Conservation (phyloP, 805 yeast species). For the Pichia californica region DNA sequence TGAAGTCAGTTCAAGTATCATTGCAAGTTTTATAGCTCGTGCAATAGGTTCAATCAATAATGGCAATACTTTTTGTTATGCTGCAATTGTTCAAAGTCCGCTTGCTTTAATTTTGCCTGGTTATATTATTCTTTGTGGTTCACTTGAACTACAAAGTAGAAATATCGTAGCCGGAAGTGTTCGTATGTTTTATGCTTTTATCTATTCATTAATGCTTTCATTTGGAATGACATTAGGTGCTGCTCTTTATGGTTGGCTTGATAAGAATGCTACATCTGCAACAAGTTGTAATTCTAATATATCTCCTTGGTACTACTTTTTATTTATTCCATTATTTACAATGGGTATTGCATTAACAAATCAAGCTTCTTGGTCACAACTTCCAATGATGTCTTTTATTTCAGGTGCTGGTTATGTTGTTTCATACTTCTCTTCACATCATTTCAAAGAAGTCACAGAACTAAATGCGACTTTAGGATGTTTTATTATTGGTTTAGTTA, state of each 20-base stretch:
- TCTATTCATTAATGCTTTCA: conserved; percentile 83
- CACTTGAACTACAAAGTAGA: conserved; percentile 83
- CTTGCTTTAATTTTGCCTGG: conserved; percentile 91
- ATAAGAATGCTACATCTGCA: conserved; percentile 58
- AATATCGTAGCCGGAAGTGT: conserved; percentile 92
- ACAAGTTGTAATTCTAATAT: conserved; percentile 51
- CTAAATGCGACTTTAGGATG: conserved; percentile 89
- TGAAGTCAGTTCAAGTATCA: conserved; percentile 86
- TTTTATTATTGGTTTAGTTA: conserved; percentile 80
- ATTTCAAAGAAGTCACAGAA: conserved; percentile 59
- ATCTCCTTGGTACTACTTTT: conserved; percentile 52
- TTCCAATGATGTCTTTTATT: conserved; percentile 77
- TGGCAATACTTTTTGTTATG: conserved; percentile 69
- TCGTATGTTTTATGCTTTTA: conserved; percentile 93
- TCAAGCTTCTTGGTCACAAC: conserved; percentile 76
- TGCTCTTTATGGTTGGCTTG: conserved; percentile 93
- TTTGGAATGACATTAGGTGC: conserved; percentile 94
- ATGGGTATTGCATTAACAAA: conserved; percentile 60
- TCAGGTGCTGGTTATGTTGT: conserved; percentile 79
- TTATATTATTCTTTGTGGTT: conserved; percentile 86
- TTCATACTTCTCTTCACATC: conserved; percentile 68
- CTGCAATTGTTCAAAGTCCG: conserved; percentile 86
- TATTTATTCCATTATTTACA: conserved; percentile 76
- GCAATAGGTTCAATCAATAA: conserved; percentile 78
- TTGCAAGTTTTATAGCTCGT: conserved; percentile 80